These are phyloP conservation scores for Amaranthus palmeri DNA, from an alignment of 148 eudicot genomes.

Conservation along the genomic window DNA sequence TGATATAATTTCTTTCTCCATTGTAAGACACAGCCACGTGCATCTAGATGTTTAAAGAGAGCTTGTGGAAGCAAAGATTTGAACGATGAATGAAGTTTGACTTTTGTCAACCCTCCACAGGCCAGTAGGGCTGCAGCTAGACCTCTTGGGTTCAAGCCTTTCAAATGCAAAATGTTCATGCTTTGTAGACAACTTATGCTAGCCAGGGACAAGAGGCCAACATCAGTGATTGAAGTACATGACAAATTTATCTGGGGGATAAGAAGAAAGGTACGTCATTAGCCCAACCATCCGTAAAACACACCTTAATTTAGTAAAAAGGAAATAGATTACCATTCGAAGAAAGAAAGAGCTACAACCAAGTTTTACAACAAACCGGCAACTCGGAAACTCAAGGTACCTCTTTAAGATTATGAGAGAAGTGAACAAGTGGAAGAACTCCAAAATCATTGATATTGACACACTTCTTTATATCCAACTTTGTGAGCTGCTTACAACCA, in stretches of 20 bases:
- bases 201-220: conserved; percentile 72
- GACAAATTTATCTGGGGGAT: conserved; percentile 73
- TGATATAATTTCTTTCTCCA: conserved; percentile 77
- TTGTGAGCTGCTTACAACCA: conserved; percentile 75
- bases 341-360: not conserved
- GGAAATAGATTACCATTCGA: not conserved
- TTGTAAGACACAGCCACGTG: conserved; percentile 75
- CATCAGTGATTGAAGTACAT: conserved; percentile 68
- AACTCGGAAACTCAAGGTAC: conserved; percentile 30
- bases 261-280: not conserved
- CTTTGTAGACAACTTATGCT: conserved; percentile 76
- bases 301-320: not conserved
- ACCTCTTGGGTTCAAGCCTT: conserved; percentile 69
- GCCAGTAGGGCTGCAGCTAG: conserved; percentile 74
- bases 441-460: conserved; percentile 67
- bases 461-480: conserved; percentile 89
- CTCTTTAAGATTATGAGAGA: conserved; percentile 82
- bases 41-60: conserved; percentile 61
- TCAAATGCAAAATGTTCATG: conserved; percentile 65
- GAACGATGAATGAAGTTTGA: conserved; percentile 71
- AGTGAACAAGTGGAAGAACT: conserved; percentile 78
- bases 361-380: not conserved
- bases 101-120: conserved; percentile 80
- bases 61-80: conserved; percentile 48
- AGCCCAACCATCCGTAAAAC: not conserved